A percentile compares a stretch with the other conserved stretches of the same genome.
Evolutionary conservation across 2,329 filamentous ascomycete genomes (phyloP).

Genomic region (Apiospora arundinis): DNA sequence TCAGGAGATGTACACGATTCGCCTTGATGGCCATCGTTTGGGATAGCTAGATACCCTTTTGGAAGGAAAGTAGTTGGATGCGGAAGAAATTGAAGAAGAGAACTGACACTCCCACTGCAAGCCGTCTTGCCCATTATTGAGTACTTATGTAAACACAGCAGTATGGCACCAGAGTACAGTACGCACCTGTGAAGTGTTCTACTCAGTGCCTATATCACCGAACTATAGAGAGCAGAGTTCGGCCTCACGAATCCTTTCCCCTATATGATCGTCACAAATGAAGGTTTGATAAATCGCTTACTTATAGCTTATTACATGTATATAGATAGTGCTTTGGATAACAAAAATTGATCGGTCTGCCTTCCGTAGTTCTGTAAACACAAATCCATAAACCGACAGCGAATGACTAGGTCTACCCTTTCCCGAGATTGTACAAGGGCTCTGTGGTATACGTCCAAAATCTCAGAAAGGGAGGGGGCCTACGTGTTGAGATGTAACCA

Average conservation of each 20-base stretch:
- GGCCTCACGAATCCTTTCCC: not conserved
- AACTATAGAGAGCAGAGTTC: not conserved
- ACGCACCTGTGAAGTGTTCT: not conserved
- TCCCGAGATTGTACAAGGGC: not conserved
- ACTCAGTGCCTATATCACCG: not conserved
- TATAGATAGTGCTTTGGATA: slow-evolving; percentile 20
- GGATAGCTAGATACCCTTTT: slow-evolving; percentile 23
- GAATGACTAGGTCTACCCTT: slow-evolving; percentile 29
- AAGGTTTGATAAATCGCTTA: not conserved
- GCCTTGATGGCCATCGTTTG: slow-evolving; percentile 32
- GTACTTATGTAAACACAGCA: not conserved
- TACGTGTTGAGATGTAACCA: slow-evolving; percentile 29
- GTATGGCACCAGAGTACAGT: too few species aligned
- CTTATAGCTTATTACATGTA: not conserved
- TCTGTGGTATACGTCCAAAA: slow-evolving; percentile 7
- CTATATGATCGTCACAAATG: too few species aligned
- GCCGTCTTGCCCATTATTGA: not conserved
- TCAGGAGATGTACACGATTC: slow-evolving; percentile 20
- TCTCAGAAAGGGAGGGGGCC: not conserved
- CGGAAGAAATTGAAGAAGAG: slow-evolving; percentile 14
- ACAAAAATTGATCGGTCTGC: slow-evolving; percentile 23
- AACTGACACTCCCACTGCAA: not conserved
- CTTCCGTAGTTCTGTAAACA: slow-evolving; percentile 20
- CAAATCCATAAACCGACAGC: slow-evolving; percentile 27
- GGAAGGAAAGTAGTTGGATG: not conserved